Base-by-base conservation (phyloP, 306 rosid species). In the Styphnolobium japonicum region DNA sequence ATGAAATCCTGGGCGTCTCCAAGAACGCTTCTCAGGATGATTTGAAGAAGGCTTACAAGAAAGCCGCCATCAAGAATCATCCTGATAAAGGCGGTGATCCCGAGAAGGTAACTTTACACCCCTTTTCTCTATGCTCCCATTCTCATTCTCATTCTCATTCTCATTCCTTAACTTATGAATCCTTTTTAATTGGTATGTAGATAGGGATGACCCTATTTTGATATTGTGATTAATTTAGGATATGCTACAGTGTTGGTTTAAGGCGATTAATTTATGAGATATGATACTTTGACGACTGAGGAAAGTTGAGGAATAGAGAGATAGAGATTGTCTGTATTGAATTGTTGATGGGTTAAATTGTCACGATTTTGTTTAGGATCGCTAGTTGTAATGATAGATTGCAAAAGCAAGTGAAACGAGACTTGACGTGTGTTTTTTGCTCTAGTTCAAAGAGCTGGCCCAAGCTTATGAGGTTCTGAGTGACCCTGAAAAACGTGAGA, bases 1-100 rank as follows among this genome's bases (percentile, higher is more conserved):
- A 91, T 16, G 95, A 93, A 73, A 65, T 88, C 55, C 85, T 93
- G 19, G 98, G 98, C 25, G 97, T 93, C 3, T 78, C 97, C 2
- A 88, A 92, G 83, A 87, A 56, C 69, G 96, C 97, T 46, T 86
- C 97, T 2, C 92, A 55, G 71, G 97, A 94, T 2, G 98, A 94
- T 77, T 74, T 94, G 85, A 94, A 94, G 80, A 94, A 94, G 87
- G 98, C 98, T 8, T 94, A 94, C 79, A 90, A 82, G 75, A 94
- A 90, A 77, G 96, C 98, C 1, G 98, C 98, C 15, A 94, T 94
- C 0, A 94, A 94, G 60, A 94, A 94, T 75, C 98, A 94, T 29
- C 98, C 98, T 1, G 98, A 94, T 16, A 94, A 92, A 71, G 98
- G 98, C 5, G 98, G 97, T 27, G 98, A 94, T 84, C 96, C 98